phyloP scores from a whole-genome alignment of 2,329 filamentous ascomycete species.

The Xylaria sp. region DNA sequence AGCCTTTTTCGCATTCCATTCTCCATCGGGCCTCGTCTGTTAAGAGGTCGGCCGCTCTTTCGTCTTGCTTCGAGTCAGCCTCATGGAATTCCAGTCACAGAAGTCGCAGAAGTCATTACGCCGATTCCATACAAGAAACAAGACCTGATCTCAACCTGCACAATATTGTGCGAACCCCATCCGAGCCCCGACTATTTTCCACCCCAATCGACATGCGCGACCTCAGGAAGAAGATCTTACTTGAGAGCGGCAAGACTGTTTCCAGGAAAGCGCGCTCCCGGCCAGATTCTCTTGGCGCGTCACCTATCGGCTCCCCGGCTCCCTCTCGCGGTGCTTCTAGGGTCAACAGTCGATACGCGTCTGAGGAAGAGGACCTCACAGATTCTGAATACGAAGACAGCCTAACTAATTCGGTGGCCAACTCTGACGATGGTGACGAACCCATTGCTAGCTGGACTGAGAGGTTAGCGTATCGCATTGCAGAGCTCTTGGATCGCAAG shows the following conservation, averaged over 20 bases:
- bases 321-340: constrained; percentile 69
- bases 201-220: constrained; percentile 63
- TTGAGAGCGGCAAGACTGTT: constrained; percentile 76
- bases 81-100: constrained; percentile 47
- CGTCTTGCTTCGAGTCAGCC: constrained; percentile 36
- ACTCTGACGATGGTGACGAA: constrained; percentile 74
- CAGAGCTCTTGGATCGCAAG: constrained; percentile 79
- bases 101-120: constrained; percentile 36
- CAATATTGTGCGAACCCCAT: constrained; percentile 3
- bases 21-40: constrained; percentile 1
- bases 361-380: constrained; percentile 69
- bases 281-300: constrained; percentile 65
- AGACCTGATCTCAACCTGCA: constrained; percentile 41
- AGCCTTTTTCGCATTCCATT: constrained; percentile 1
- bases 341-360: constrained; percentile 69
- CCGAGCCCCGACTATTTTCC: constrained; percentile 10
- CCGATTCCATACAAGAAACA: constrained; percentile 44
- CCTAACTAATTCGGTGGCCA: constrained; percentile 59
- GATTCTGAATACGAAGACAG: constrained; percentile 64
- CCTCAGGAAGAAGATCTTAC: constrained; percentile 73
- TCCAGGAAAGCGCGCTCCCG: constrained; percentile 73
- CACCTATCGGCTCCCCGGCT: constrained; percentile 66
- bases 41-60: constrained; percentile 4
- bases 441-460: constrained; percentile 68
- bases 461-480: constrained; percentile 72